Conservation (phyloP, 345 rosid genomes). For the Kernera saxatilis region DNA sequence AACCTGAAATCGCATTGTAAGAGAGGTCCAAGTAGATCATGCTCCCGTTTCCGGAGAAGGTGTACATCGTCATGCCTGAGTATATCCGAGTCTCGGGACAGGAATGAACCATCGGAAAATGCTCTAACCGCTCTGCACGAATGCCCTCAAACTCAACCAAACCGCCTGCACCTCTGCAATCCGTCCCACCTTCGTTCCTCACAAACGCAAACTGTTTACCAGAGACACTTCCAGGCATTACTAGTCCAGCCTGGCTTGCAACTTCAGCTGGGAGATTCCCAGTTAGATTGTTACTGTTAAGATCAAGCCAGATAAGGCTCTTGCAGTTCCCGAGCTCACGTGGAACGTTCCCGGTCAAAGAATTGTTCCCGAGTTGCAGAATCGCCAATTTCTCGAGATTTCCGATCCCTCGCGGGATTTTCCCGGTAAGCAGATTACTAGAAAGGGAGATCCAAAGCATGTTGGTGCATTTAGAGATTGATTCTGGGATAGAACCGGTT, state of each 20-base stretch:
- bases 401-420: conserved; percentile 66
- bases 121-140: conserved; percentile 60
- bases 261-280: conserved; percentile 66
- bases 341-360: conserved; percentile 69
- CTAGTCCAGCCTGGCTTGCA: conserved; percentile 61
- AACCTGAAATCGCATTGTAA: conserved; percentile 66
- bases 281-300: conserved; percentile 66
- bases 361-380: conserved; percentile 83
- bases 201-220: conserved; percentile 93
- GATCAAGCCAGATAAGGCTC: conserved; percentile 93
- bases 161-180: conserved; percentile 97
- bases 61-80: conserved; percentile 69
- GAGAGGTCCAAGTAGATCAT: conserved; percentile 89
- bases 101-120: conserved; percentile 72
- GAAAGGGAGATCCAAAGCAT: conserved; percentile 92
- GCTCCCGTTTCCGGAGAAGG: conserved; percentile 62
- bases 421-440: conserved; percentile 65
- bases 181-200: conserved; percentile 92
- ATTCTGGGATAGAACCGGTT: conserved; percentile 61
- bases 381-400: conserved; percentile 62
- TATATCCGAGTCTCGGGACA: conserved; percentile 84
- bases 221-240: conserved; percentile 68
- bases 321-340: conserved; percentile 63
- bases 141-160: conserved; percentile 87
- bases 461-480: conserved; percentile 69